Conservation (phyloP, 768 basidiomycete genomes). For the Pleurotus giganteus region DNA sequence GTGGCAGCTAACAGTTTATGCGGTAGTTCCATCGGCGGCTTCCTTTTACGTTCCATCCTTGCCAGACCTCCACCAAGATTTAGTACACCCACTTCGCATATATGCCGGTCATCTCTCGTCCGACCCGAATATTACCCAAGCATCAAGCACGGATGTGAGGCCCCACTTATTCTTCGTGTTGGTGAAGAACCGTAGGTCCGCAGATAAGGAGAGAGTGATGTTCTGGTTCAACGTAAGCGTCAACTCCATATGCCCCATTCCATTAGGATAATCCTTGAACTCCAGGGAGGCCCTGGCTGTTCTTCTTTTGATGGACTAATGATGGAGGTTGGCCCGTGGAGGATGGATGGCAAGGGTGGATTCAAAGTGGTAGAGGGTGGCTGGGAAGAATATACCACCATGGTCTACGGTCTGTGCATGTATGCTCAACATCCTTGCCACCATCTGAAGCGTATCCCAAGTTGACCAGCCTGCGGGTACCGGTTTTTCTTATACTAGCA, state of each 20-base stretch:
- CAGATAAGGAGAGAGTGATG: slow-evolving; percentile 88
- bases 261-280: slow-evolving; percentile 4
- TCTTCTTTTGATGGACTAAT: slow-evolving; percentile 96
- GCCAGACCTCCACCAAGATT: slow-evolving; percentile 75
- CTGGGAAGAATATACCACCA: slow-evolving; percentile 96
- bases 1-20: neutral
- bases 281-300: slow-evolving; percentile 93
- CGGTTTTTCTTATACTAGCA: slow-evolving; percentile 87
- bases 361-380: slow-evolving; percentile 79
- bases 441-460: slow-evolving; percentile 28
- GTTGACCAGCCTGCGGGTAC: slow-evolving; percentile 99
- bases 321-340: slow-evolving; percentile 98
- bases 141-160: slow-evolving; percentile 56
- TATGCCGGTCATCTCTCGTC: slow-evolving; percentile 86
- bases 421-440: slow-evolving; percentile 1
- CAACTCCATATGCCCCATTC: neutral
- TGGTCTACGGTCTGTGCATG: slow-evolving; percentile 76
- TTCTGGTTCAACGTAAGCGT: slow-evolving; percentile 97
- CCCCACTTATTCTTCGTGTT: slow-evolving; percentile 89
- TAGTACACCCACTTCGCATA: slow-evolving; percentile 68
- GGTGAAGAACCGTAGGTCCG: slow-evolving; percentile 79
- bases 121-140: slow-evolving; percentile 57
- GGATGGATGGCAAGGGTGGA: slow-evolving; percentile 67
- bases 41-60: slow-evolving; percentile 80
- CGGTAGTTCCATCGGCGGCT: slow-evolving; percentile 70